Evolutionary conservation across 2,329 filamentous ascomycete genomes (phyloP), one percentile per base, ranked within the genome.

Genomic region (Cladosporium colombiae): DNA sequence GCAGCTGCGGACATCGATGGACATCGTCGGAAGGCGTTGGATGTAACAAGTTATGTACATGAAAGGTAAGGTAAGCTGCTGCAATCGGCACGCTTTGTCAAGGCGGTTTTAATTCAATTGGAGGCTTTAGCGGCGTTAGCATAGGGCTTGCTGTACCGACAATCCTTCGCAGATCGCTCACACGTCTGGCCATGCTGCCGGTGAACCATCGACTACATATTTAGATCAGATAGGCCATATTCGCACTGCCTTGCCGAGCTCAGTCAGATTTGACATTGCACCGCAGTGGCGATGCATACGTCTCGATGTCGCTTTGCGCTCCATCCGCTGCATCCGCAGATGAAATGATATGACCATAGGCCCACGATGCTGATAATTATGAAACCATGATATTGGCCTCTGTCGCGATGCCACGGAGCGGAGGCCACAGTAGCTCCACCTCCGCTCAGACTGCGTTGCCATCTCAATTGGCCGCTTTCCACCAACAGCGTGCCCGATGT

Each of bases 141-240:
- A 33, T 44, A 62, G 49, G 49, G 60, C 60, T n/a, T 61, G 58
- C 49, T 16, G 18, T 21, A n/a, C 23, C n/a, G 21, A 27, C 23
- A 18, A 40, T 53, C 49, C 31, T 55, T 62, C 16, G 60, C 31
- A 53, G 60, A 55, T 62, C 23, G 33, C 55, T 57, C 18, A 21
- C 27, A 33, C 10, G 53, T 37, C 21, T 29, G 50, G 18, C 40
- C 14, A 5, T 46, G n/a, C 5, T 53, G 25, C 49, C n/a, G 49
- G 14, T 29, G 49, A 27, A 52, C 14, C 27, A 5, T 29, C 27
- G 21, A 29, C 25, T 53, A n/a, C 23, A 53, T 53, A n/a, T 27
- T 27, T 53, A 29, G 23, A 53, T 53, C 25, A 27, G 23, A 27
- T 18, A 29, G 50, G 27, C 23, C 50, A 53, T 29, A 8, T 31